Evolutionary conservation across 2,329 filamentous ascomycete genomes (phyloP).

Genomic region (Fusarium sp.): DNA sequence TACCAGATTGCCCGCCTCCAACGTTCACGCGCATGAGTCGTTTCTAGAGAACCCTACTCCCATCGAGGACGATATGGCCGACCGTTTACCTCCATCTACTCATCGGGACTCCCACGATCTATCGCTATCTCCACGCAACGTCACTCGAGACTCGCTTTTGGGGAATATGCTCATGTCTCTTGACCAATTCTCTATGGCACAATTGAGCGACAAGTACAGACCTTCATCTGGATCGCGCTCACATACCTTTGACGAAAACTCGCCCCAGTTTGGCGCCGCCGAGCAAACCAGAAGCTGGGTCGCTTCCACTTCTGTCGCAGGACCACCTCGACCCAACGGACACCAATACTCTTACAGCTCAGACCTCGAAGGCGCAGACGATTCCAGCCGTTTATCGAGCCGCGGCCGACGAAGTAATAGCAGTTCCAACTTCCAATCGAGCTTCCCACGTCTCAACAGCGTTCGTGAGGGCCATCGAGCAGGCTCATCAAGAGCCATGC

Average conservation of each 20-base stretch:
- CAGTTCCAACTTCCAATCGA: conserved; percentile 78
- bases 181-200: conserved; percentile 80
- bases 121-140: conserved; percentile 81
- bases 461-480: conserved; percentile 64
- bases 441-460: conserved; percentile 74
- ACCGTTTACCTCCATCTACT: conserved; percentile 47
- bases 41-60: conserved; percentile 52
- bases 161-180: conserved; percentile 96
- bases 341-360: conserved; percentile 72
- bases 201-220: conserved; percentile 52
- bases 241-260: conserved; percentile 51
- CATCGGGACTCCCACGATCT: conserved; percentile 85
- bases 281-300: conserved; percentile 56
- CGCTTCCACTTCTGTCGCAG: conserved; percentile 47
- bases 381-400: conserved; percentile 68
- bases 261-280: conserved; percentile 47
- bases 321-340: conserved; percentile 47
- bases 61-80: conserved; percentile 51
- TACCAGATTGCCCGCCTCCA: conserved; percentile 44
- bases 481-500: conserved; percentile 60
- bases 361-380: conserved; percentile 71
- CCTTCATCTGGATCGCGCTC: conserved; percentile 42
- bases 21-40: conserved; percentile 49
- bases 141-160: conserved; percentile 91
- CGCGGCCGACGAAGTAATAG: conserved; percentile 83